A percentile compares a stretch with the other conserved stretches of the same genome.
Evolutionary conservation across 2,329 filamentous ascomycete genomes (phyloP).

Genomic region (Purpureocillium takamizusanense): DNA sequence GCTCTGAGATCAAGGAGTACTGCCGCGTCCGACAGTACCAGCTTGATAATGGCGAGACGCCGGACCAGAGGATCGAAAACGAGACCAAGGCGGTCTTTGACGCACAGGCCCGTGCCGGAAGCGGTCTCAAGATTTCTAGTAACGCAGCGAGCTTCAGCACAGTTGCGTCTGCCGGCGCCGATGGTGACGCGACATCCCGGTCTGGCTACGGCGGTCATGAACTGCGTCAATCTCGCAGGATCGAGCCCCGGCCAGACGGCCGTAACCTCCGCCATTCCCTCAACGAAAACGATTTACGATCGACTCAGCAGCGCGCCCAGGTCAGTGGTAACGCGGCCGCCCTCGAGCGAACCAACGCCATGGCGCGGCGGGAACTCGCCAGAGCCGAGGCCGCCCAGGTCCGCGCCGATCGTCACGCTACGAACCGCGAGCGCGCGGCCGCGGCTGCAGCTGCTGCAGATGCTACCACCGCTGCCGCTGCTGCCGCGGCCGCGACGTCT

Average conservation of each 20-base stretch:
- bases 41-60: conserved; percentile 33
- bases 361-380: conserved; percentile 43
- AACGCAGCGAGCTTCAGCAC: conserved; percentile 12
- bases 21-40: conserved; percentile 52
- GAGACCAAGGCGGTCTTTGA: conserved; percentile 42
- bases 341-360: conserved; percentile 36
- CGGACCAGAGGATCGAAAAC: conserved; percentile 42
- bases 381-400: conserved; percentile 41
- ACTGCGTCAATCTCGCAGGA: conserved; percentile 33
- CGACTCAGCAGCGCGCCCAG: conserved; percentile 14
- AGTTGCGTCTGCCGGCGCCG: conserved; percentile 9
- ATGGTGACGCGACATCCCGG: conserved; percentile 5
- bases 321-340: conserved; percentile 4
- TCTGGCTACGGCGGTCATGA: conserved; percentile 24
- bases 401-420: conserved; percentile 39
- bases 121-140: conserved; percentile 15
- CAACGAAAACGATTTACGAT: conserved; percentile 10
- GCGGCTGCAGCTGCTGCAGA: conserved; percentile 22
- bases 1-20: conserved; percentile 55
- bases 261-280: conserved; percentile 18
- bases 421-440: conserved; percentile 28
- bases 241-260: conserved; percentile 20
- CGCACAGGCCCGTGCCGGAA: conserved; percentile 34
- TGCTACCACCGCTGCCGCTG: conserved; percentile 17
- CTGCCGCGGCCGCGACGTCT: conserved; percentile 7